Conservation (phyloP, 2,329 filamentous ascomycete genomes). For the Davidsoniella eucalypti region DNA sequence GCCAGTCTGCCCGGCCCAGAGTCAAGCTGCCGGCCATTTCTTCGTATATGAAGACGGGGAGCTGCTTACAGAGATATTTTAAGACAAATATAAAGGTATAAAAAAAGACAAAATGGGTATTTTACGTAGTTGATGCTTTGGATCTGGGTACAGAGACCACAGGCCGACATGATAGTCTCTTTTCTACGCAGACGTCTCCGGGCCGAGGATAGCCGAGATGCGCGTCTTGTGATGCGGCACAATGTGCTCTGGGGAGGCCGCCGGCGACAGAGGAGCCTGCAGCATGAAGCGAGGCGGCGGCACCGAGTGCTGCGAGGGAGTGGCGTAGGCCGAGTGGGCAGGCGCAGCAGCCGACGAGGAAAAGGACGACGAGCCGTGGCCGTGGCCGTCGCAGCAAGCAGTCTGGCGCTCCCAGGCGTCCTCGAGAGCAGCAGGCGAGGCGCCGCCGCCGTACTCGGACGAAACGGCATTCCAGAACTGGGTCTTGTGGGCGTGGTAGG, state of each 20-base stretch:
- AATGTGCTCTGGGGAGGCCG: slow-evolving; percentile 31
- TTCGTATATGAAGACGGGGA: too few species aligned
- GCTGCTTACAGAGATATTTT: too few species aligned
- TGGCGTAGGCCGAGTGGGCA: neutral
- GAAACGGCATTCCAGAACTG: slow-evolving; percentile 61
- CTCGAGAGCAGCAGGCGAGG: slow-evolving; percentile 47
- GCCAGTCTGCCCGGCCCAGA: too few species aligned
- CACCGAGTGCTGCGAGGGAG: neutral
- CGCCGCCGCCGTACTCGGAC: slow-evolving; percentile 50
- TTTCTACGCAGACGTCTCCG: slow-evolving; percentile 33
- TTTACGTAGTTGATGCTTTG: too few species aligned
- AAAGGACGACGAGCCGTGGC: neutral
- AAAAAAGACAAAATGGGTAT: too few species aligned
- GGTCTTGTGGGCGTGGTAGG: slow-evolving; percentile 53
- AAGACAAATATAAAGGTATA: too few species aligned
- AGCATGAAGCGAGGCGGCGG: slow-evolving; percentile 13
- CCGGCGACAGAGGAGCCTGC: slow-evolving; percentile 35
- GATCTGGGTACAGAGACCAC: too few species aligned
- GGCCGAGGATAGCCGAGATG: slow-evolving; percentile 46
- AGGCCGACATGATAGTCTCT: too few species aligned
- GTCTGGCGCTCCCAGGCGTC: slow-evolving; percentile 44
- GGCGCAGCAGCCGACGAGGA: neutral
- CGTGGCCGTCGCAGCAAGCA: neutral
- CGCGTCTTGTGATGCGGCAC: slow-evolving; percentile 29
- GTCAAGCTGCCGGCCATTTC: too few species aligned